These are phyloP conservation scores for Blattamonas nauphoetae DNA, from an alignment of 78 protist species.

Conservation along the genomic window DNA sequence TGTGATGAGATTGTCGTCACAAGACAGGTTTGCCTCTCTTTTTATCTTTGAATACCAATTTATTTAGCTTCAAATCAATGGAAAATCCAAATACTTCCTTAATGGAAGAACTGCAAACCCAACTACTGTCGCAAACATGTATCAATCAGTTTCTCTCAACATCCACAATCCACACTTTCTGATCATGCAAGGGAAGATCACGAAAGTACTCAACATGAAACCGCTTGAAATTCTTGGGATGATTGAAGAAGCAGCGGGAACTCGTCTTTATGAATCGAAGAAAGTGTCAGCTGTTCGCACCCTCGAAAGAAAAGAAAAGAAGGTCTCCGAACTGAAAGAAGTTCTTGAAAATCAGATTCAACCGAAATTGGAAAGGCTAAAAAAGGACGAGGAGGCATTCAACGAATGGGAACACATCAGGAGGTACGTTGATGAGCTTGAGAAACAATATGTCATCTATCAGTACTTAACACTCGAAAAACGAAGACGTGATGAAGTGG, in stretches of 20 bases:
- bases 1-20: conserved; percentile 75
- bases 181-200: conserved; percentile 97
- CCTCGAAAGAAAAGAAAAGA: conserved; percentile 78
- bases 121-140: conserved; percentile 74
- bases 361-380: conserved; percentile 80
- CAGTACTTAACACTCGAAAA: too few species aligned
- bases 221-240: conserved; percentile 83
- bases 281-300: conserved; percentile 60
- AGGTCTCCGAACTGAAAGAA: conserved; percentile 65
- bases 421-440: conserved; percentile 56
- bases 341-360: conserved; percentile 73
- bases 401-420: conserved; percentile 43
- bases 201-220: conserved; percentile 95
- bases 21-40: conserved; percentile 56
- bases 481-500: too few species aligned
- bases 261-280: conserved; percentile 89
- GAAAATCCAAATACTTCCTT: conserved; percentile 83
- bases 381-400: conserved; percentile 53
- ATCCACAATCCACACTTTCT: conserved; percentile 98
- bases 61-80: conserved; percentile 75
- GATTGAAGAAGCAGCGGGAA: conserved; percentile 99
- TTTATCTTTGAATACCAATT: neutral
- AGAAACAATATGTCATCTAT: too few species aligned
- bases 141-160: conserved; percentile 92
- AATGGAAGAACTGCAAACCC: conserved; percentile 61